Evolutionary conservation across 306 rosid genomes (phyloP), one percentile per base, ranked within the genome.

Genomic region (Ziziphus jujuba): DNA sequence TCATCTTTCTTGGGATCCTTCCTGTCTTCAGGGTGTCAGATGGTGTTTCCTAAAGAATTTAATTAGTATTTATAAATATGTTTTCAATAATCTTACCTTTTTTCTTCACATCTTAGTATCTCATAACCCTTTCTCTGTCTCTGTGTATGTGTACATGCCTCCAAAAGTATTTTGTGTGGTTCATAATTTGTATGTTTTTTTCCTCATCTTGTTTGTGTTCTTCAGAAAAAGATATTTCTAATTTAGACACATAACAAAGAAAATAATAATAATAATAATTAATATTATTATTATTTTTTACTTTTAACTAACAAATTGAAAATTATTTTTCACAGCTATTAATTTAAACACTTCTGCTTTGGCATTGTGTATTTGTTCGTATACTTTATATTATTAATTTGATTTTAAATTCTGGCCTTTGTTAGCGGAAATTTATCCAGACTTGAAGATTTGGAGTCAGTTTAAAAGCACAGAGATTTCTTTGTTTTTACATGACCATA

Each of bases 1-100:
- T 50, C 22, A 19, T 58, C 63, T 13, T 61, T 77, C 61, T 64
- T 25, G 76, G 77, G 78, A 72, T 72, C 53, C 66, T 61, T 61
- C 48, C 34, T 61, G 23, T 14, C 52, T 55, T 72, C 38, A 17
- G 38, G 6, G 38, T 38, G 68, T 65, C 76, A 60, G 63, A 65
- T 71, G 44, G 9, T 60, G 66, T 65, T 71, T 64, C 59, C 51
- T 44, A 33, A 21, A 76, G n/a, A 65, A 71, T 59, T 71, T 47
- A 48, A 24, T 16, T 50, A 16, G 16, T 31, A 22, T 48, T 51
- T 24, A 64, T 14, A 43, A 47, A 24, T 25, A 15, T 15, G 6
- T 15, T 34, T 33, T 59, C 10, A 1, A 2, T 4, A 10, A 20
- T 63, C n/a, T 23, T 64, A n/a, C 49, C 40, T 23, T 34, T 55